These are phyloP conservation scores for Chytriomyces hyalinus DNA, from an alignment of 192 early-diverging fungal genomes.

Conservation along the genomic window DNA sequence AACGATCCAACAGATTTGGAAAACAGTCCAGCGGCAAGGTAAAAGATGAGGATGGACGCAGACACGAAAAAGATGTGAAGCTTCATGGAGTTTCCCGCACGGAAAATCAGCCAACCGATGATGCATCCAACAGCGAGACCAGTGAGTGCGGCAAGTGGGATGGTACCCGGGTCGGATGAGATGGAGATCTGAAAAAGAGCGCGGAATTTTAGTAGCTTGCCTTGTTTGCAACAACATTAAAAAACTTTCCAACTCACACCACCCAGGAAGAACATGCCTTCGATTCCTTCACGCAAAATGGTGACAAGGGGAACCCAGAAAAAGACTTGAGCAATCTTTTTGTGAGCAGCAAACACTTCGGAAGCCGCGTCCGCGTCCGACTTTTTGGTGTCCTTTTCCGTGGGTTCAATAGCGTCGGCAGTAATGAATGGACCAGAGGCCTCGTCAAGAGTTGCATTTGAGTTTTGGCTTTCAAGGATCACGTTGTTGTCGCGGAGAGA, in stretches of 20 bases:
- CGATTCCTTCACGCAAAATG: constrained; percentile 85
- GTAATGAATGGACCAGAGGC: not conserved
- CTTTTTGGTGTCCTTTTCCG: not conserved
- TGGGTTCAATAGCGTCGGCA: not conserved
- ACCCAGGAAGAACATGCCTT: constrained; percentile 87
- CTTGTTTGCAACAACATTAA: no score
- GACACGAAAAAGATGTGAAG: constrained; percentile 78
- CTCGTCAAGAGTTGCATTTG: not conserved
- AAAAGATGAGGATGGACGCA: constrained; percentile 72
- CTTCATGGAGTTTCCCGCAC: constrained; percentile 66
- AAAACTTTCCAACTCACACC: constrained; percentile 62
- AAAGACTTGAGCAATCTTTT: constrained; percentile 52
- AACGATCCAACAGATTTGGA: constrained; percentile 68
- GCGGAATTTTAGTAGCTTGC: constrained; percentile 55
- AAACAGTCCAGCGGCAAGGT: constrained; percentile 82
- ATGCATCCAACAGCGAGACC: constrained; percentile 71
- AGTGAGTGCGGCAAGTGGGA: constrained; percentile 78
- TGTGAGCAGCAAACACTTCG: not conserved
- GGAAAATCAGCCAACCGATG: constrained; percentile 78
- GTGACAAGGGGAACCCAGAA: constrained; percentile 83
- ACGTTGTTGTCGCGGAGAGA: constrained; percentile 47
- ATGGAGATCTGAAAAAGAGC: constrained; percentile 37
- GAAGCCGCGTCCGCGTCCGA: not conserved
- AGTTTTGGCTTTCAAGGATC: not conserved
- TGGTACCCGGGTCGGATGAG: constrained; percentile 64